Evolutionary conservation across 805 yeast species (phyloP).

Genomic region (Yueomyces sp.): DNA sequence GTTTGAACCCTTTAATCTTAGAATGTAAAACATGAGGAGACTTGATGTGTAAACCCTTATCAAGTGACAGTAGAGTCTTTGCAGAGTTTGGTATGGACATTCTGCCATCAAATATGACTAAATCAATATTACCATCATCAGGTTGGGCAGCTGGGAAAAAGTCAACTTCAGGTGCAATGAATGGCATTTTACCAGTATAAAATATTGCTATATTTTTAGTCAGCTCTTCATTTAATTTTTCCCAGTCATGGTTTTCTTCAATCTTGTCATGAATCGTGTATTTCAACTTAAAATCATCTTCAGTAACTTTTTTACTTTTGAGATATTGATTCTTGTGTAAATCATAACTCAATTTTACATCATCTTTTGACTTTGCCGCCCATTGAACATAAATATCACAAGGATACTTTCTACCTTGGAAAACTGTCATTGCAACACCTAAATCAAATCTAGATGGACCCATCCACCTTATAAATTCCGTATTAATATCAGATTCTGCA

Average conservation of each 20-base stretch:
- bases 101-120: conserved; percentile 57
- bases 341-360: conserved; percentile 34
- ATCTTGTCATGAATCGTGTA: conserved; percentile 30
- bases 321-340: conserved; percentile 15
- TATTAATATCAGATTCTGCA: conserved; percentile 89
- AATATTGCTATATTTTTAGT: conserved; percentile 52
- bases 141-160: conserved; percentile 93
- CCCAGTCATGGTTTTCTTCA: conserved; percentile 60
- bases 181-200: conserved; percentile 90
- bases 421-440: conserved; percentile 56
- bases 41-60: conserved; percentile 65
- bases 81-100: conserved; percentile 44
- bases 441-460: conserved; percentile 77
- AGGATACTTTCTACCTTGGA: conserved; percentile 56
- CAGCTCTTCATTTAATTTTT: conserved; percentile 32
- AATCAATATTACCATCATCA: conserved; percentile 75
- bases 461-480: conserved; percentile 78
- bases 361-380: conserved; percentile 39
- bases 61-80: conserved; percentile 47
- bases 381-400: conserved; percentile 69
- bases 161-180: conserved; percentile 65
- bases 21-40: conserved; percentile 57
- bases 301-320: conserved; percentile 17
- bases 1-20: conserved; percentile 63
- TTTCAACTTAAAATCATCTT: conserved; percentile 31